Percentiles rank a stretch among this genome's conserved stretches.
These are phyloP conservation scores for Onygenales sp. DNA, from an alignment of 2,329 filamentous ascomycete species.

Conservation along the genomic window DNA sequence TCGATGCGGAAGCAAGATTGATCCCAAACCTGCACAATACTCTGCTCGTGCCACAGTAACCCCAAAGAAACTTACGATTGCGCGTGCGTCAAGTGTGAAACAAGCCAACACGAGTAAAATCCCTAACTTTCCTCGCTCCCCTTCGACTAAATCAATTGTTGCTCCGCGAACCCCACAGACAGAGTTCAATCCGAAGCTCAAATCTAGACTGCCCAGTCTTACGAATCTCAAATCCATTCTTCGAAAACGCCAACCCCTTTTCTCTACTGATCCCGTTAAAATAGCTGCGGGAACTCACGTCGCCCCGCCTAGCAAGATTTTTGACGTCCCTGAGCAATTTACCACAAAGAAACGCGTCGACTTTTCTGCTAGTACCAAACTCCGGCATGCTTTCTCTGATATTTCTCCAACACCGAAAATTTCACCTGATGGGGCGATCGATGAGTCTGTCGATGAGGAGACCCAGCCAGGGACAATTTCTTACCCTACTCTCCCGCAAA, in stretches of 20 bases:
- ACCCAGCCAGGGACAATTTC: slow-evolving; percentile 10
- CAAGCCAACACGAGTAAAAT: slow-evolving; percentile 45
- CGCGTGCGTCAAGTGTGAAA: slow-evolving; percentile 49
- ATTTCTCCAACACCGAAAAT: slow-evolving; percentile 34
- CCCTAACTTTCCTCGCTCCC: slow-evolving; percentile 43
- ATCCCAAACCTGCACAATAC: slow-evolving; percentile 33
- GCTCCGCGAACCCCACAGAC: slow-evolving; percentile 34
- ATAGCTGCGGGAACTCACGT: slow-evolving; percentile 51
- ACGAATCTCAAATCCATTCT: slow-evolving; percentile 54
- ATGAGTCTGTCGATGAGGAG: slow-evolving; percentile 32
- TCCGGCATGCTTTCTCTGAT: slow-evolving; percentile 25
- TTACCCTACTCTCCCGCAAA: slow-evolving; percentile 28
- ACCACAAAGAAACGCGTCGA: slow-evolving; percentile 70
- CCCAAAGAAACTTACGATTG: slow-evolving; percentile 66
- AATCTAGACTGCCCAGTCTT: slow-evolving; percentile 40
- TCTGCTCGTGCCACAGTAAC: slow-evolving; percentile 55
- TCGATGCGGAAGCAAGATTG: slow-evolving; percentile 15
- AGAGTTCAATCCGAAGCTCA: slow-evolving; percentile 38
- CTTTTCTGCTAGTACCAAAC: slow-evolving; percentile 64
- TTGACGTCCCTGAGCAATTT: slow-evolving; percentile 48
- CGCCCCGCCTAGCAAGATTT: slow-evolving; percentile 20
- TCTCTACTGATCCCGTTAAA: slow-evolving; percentile 49
- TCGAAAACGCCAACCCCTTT: slow-evolving; percentile 49
- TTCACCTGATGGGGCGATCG: slow-evolving; percentile 23
- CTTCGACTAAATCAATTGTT: slow-evolving; percentile 42